Base-by-base conservation (phyloP, 1,284 basidiomycete species). In the Rhodotorula sp. region DNA sequence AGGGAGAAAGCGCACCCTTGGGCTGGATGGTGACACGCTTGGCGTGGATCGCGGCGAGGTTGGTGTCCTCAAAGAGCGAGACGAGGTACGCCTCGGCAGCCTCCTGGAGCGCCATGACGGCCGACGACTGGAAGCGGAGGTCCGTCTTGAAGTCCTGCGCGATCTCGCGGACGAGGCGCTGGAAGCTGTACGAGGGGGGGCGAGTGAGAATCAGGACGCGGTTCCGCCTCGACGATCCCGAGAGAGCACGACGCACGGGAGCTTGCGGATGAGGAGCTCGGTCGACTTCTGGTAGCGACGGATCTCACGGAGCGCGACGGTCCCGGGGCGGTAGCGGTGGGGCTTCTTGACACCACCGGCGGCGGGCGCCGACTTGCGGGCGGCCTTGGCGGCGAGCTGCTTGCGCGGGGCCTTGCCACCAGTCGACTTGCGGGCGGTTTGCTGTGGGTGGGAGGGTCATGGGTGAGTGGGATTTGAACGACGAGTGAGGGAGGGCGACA, bases 261-360 rank as follows among this genome's bases (percentile, higher is more conserved):
- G 76, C 71, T 80, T 80, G 49, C 79, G 77, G 68, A 80, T 79
- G 53, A 79, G 71, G 65, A 80, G 77, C 62, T 80, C 79, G 59
- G 79, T 80, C 55, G 78, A 78, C 73, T 80, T 79, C 71, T 78
- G 78, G 69, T 74, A 75, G 21, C 73, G 74, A 71, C 77, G 74
- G 41, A 80, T 80, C 62, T 80, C 78, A 50, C 79, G 66, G 34
- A 80, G 69, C 4, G 78, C 78, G 55, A 79, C 78, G 34, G 79
- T 80, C 45, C 79, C 79, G 27, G 79, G 79, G 53, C 75, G 66
- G 72, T 77, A 80, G 7, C 77, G 74, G 72, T 77, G 77, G 61
- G 77, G 77, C 88, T 93, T 93, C 91, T 94, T 93, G 78, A 93
- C 93, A 87, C 93, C 93, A 84, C 92, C 92, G 77, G 92, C 90